phyloP scores from a whole-genome alignment of 169 alveolate species.

The Cryptosporidium meleagridis region DNA sequence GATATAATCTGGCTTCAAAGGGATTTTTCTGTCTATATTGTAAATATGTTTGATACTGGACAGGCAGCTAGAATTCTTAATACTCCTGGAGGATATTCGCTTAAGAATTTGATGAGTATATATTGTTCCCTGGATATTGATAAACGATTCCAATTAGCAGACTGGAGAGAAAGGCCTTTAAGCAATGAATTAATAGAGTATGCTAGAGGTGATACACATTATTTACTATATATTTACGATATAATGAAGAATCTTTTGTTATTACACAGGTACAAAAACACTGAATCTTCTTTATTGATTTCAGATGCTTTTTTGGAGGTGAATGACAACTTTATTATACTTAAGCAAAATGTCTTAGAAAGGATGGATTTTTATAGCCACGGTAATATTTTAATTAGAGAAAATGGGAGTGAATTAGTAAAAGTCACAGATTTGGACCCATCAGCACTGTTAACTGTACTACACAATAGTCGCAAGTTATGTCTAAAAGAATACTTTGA shows the following conservation, averaged over 20 bases:
- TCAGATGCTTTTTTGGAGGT: conserved; percentile 52
- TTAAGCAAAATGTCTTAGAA: not conserved
- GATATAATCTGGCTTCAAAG: conserved; percentile 94
- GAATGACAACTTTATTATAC: not conserved
- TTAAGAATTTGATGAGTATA: conserved; percentile 83
- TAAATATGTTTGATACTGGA: conserved; percentile 94
- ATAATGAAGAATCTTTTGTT: conserved; percentile 80
- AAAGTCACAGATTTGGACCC: conserved; percentile 22
- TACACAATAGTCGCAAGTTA: conserved; percentile 54
- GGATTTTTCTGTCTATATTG: conserved; percentile 95
- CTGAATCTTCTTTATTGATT: not conserved
- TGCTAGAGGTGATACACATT: conserved; percentile 94
- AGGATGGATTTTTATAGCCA: not conserved
- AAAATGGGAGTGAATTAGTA: not conserved
- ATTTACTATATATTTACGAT: conserved; percentile 90
- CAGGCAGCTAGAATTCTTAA: conserved; percentile 90
- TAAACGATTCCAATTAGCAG: conserved; percentile 91
- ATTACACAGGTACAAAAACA: conserved; percentile 9
- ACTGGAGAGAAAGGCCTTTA: conserved; percentile 93
- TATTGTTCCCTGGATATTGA: conserved; percentile 88
- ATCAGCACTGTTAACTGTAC: conserved; percentile 39
- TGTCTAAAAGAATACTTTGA: conserved; percentile 34
- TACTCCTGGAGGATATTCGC: conserved; percentile 85
- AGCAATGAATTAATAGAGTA: conserved; percentile 87
- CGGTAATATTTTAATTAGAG: not conserved